Evolutionary conservation across 164 flowering plant species (phyloP), one percentile per base, ranked within the genome.

Genomic region (Annona squamosa): DNA sequence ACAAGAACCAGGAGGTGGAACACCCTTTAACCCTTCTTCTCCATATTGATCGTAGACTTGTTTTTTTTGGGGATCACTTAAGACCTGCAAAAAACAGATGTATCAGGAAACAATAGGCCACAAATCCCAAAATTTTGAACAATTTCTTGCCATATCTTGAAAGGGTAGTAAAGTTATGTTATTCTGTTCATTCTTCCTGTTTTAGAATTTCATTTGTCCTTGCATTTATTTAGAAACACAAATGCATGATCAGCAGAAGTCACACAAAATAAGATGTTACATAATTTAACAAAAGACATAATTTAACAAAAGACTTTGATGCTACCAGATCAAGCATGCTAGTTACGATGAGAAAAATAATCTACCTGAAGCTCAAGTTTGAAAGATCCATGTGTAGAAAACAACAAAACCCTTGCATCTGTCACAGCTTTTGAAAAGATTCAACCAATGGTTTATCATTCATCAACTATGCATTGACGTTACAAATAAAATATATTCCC

Each of bases 31-130:
- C 1, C 89, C 91, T 73, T 88, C 88, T 70, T 88, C 91, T 5
- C 88, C 89, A 75, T 85, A 82, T 65, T 88, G 89, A 79, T 88
- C 89, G 73, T 88, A 88, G 12, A 86, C 77, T 6, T 84, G 83
- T 76, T 86, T 78, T 70, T 85, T 88, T 71, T 88, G 79, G 4
- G 88, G 86, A 78, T 88, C 89, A 74, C 87, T 88, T 18, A 88
- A 75, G 6, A 86, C 91, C 92, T 85, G 56, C 37, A 26, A 46
- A 79, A 41, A 2, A 19, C n/a, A 70, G 13, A 56, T 57, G 64
- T 5, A 44, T 4, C 41, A 16, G 59, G 59, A 12, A 52, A 52
- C 59, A 10, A 9, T 52, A 2, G 59, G 59, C 13, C 67, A 64
- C 5, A 64, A 5, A 64, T 64, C 67, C 67, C 19, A 43, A 64